Conservation (phyloP, 768 basidiomycete species). For the Leccinum fibrillosum region DNA sequence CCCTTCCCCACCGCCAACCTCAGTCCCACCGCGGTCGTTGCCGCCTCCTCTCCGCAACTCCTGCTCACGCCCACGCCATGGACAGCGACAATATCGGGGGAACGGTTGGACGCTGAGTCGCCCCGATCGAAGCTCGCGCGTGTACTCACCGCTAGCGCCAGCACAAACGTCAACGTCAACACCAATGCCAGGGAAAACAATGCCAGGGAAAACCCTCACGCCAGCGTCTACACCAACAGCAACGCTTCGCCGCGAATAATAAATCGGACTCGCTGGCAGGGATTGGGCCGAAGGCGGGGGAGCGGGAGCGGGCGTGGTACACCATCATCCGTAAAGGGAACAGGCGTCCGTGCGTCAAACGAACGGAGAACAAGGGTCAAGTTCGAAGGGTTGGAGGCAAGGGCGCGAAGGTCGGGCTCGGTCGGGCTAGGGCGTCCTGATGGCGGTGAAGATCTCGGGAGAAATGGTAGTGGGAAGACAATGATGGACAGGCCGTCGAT, state of each 20-base stretch:
- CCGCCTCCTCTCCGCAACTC: neutral
- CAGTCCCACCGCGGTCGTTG: neutral
- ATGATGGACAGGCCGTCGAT: neutral
- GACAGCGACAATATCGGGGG: rapidly evolving
- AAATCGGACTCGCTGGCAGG: neutral
- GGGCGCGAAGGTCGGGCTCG: neutral
- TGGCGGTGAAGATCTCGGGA: neutral
- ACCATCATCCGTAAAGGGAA: neutral
- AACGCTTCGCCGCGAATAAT: neutral
- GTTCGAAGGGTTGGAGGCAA: neutral
- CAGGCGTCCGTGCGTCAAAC: neutral
- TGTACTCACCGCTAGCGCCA: conserved; percentile 5
- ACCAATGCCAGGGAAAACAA: no score
- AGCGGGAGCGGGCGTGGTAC: neutral
- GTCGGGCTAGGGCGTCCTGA: neutral
- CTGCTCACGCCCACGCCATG: neutral
- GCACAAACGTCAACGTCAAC: neutral
- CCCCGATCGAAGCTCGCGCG: conserved; percentile 22
- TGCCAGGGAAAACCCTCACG: no score
- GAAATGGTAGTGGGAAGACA: neutral
- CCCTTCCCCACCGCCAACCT: neutral
- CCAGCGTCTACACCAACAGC: neutral
- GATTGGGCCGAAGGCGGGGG: neutral
- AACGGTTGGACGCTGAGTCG: neutral
- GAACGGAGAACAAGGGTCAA: conserved; percentile 6